phyloP scores from a whole-genome alignment of 768 basidiomycete species.

The Krasilnikovozyma curviuscula region DNA sequence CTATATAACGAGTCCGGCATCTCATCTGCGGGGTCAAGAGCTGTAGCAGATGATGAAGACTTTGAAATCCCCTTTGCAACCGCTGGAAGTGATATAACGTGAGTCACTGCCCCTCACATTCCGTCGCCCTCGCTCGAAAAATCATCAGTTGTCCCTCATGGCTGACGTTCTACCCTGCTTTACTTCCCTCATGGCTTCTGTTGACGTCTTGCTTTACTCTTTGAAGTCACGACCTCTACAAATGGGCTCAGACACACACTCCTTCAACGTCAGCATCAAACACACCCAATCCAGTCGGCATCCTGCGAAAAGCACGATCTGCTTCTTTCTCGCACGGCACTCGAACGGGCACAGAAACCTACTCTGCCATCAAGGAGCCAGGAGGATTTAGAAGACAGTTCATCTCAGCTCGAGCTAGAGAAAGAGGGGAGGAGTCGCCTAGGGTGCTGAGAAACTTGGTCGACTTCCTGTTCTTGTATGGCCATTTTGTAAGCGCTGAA shows the following conservation, averaged over 20 bases:
- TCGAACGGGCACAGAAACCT: slow-evolving; percentile 24
- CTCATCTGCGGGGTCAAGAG: background rate
- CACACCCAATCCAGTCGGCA: background rate
- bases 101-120: slow-evolving; percentile 27
- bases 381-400: slow-evolving; percentile 88
- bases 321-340: slow-evolving; percentile 38
- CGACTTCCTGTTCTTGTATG: slow-evolving; percentile 84
- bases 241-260: slow-evolving; percentile 62
- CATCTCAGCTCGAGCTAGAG: slow-evolving; percentile 48
- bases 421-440: slow-evolving; percentile 42
- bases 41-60: slow-evolving; percentile 39
- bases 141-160: slow-evolving; percentile 13
- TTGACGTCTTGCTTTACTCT: background rate
- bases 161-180: background rate
- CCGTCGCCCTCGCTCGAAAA: slow-evolving; percentile 1
- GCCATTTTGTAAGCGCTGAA: slow-evolving; percentile 62
- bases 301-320: slow-evolving; percentile 30
- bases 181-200: background rate
- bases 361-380: slow-evolving; percentile 79
- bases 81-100: slow-evolving; percentile 82
- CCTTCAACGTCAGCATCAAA: background rate
- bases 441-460: slow-evolving; percentile 61
- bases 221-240: slow-evolving; percentile 62
- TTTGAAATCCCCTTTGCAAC: slow-evolving; percentile 81
- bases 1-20: slow-evolving; percentile 4